Conservation (phyloP, 345 rosid species). For the Arabis alpina region DNA sequence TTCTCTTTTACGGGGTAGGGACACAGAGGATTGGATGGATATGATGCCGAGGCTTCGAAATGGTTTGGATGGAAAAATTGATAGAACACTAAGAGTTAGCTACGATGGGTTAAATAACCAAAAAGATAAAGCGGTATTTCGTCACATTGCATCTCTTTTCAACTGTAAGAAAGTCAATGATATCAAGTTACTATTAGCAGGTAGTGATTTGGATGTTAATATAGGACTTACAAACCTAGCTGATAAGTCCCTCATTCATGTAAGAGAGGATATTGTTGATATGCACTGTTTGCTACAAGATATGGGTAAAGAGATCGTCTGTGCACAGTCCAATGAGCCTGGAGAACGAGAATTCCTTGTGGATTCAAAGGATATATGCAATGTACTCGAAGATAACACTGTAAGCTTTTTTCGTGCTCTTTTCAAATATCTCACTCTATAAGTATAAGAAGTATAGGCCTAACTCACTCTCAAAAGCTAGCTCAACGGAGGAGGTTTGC, state of each 20-base stretch:
- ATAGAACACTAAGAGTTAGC: slow-evolving; percentile 20
- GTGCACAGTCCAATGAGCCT: slow-evolving; percentile 18
- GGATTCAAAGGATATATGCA: slow-evolving; percentile 19
- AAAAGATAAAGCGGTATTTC: slow-evolving; percentile 31
- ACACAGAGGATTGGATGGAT: slow-evolving; percentile 19
- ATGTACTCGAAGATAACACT: slow-evolving; percentile 17
- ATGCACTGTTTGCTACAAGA: slow-evolving; percentile 43
- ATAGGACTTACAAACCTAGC: background rate
- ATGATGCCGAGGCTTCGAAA: background rate
- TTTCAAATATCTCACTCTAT: background rate
- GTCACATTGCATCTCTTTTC: slow-evolving; percentile 43
- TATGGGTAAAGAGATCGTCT: slow-evolving; percentile 38
- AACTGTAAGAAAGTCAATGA: background rate
- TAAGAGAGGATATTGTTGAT: background rate
- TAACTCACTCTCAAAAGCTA: too few relatives aligned
- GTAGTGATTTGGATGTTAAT: background rate
- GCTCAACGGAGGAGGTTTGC: too few relatives aligned
- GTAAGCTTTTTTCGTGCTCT: background rate
- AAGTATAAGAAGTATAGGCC: background rate
- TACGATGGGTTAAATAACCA: slow-evolving; percentile 28
- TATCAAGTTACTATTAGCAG: background rate
- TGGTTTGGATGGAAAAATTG: slow-evolving; percentile 12
- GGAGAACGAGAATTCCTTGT: slow-evolving; percentile 33
- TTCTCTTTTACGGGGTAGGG: background rate
- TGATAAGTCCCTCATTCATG: slow-evolving; percentile 33